These are phyloP conservation scores for Annulohypoxylon moriforme DNA, from an alignment of 495 filamentous ascomycete species.

Conservation along the genomic window DNA sequence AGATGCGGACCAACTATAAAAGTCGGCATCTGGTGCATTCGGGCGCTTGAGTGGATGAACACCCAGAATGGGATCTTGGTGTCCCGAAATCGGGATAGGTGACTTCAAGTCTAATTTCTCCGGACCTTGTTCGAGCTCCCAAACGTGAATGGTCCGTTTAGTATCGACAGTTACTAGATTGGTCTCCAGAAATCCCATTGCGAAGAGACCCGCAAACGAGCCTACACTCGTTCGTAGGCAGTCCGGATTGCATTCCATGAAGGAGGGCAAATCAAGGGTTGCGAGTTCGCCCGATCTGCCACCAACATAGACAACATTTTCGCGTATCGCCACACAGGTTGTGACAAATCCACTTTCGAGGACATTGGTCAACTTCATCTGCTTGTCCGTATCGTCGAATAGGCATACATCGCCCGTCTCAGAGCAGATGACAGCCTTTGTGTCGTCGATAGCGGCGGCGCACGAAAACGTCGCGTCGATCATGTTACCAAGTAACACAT, in stretches of 20 bases:
- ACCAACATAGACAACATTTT: constrained; percentile 54
- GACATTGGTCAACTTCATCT: constrained; percentile 73
- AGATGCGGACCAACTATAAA: constrained; percentile 86
- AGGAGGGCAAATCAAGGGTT: constrained; percentile 53
- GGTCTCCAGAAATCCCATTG: constrained; percentile 75
- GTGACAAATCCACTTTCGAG: constrained; percentile 71
- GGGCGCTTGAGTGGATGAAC: constrained; percentile 69
- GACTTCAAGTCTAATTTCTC: constrained; percentile 45
- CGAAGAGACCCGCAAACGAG: constrained; percentile 55
- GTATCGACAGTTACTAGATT: constrained; percentile 81
- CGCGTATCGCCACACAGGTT: constrained; percentile 66
- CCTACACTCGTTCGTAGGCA: constrained; percentile 46
- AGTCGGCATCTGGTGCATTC: constrained; percentile 71
- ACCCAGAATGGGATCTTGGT: constrained; percentile 82
- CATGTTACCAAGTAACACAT: constrained; percentile 79
- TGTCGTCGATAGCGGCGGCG: constrained; percentile 76
- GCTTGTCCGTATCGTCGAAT: constrained; percentile 79
- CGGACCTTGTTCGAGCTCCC: constrained; percentile 55
- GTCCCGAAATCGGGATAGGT: constrained; percentile 68
- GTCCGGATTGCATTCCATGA: constrained; percentile 49
- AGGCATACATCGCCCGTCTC: constrained; percentile 80
- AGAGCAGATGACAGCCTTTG: constrained; percentile 75
- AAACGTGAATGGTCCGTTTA: constrained; percentile 77
- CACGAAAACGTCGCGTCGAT: constrained; percentile 86
- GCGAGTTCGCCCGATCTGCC: constrained; percentile 59